Evolutionary conservation across 2,329 filamentous ascomycete genomes (phyloP).

Genomic region (Alternaria panax): DNA sequence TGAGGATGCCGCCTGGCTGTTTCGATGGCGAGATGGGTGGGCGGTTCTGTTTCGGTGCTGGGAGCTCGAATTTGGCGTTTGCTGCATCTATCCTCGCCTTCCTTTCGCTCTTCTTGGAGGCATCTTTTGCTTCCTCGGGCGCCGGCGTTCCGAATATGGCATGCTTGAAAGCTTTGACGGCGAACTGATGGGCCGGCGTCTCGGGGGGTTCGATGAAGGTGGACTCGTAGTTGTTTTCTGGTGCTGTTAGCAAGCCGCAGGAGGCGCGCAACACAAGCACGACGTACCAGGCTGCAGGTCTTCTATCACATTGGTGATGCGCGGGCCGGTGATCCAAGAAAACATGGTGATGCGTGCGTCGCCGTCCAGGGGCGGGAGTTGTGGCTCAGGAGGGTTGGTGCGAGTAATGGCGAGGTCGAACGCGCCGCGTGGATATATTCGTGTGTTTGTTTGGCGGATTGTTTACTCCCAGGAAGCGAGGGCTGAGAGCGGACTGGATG

Average conservation of each 20-base stretch:
- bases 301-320: conserved; percentile 48
- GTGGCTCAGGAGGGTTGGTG: background rate
- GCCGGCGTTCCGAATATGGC: conserved; percentile 70
- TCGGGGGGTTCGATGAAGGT: conserved; percentile 64
- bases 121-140: conserved; percentile 52
- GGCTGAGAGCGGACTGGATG: conserved; percentile 15
- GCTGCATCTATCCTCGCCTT: conserved; percentile 37
- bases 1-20: conserved; percentile 65
- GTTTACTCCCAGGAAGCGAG: conserved; percentile 42
- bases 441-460: conserved; percentile 44
- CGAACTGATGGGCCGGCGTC: conserved; percentile 72
- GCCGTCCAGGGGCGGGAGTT: background rate
- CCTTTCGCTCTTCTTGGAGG: conserved; percentile 33
- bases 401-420: conserved; percentile 3
- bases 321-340: conserved; percentile 50
- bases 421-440: conserved; percentile 10
- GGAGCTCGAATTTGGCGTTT: conserved; percentile 31
- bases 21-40: conserved; percentile 61
- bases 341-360: conserved; percentile 37
- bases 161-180: conserved; percentile 71
- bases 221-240: conserved; percentile 48
- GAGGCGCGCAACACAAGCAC: background rate
- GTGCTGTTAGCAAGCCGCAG: conserved; percentile 19
- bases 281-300: conserved; percentile 45
- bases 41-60: conserved; percentile 30